Percentiles rank a stretch among this genome's conserved stretches.
These are phyloP conservation scores for Globisporangium rhizosaccharum DNA, from an alignment of 352 stramenopile genomes.

Conservation along the genomic window DNA sequence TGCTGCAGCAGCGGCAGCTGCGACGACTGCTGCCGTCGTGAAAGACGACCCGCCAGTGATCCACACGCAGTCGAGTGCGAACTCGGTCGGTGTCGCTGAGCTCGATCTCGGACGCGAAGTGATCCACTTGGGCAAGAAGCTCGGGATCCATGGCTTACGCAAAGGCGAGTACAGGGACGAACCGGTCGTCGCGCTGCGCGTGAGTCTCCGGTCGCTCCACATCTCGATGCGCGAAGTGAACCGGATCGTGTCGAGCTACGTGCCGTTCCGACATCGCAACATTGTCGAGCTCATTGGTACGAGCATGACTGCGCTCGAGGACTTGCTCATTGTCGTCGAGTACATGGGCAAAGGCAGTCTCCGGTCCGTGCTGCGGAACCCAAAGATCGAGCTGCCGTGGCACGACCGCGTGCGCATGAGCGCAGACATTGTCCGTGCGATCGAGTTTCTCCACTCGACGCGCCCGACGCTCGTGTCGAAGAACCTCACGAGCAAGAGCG, in stretches of 20 bases:
- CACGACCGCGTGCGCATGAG: conserved; percentile 41
- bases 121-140: conserved; percentile 42
- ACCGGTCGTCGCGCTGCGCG: conserved; percentile 51
- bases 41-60: conserved; percentile 1
- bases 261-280: conserved; percentile 59
- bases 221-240: conserved; percentile 41
- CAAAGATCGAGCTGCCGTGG: conserved; percentile 51
- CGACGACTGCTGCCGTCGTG: not conserved
- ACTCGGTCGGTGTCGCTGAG: conserved; percentile 27
- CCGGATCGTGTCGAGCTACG: conserved; percentile 41
- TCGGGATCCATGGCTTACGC: conserved; percentile 48
- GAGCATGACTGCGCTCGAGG: conserved; percentile 44
- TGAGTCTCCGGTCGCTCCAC: conserved; percentile 31
- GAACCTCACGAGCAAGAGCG: conserved; percentile 52
- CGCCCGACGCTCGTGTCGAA: conserved; percentile 29
- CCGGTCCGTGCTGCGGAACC: conserved; percentile 40
- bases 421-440: conserved; percentile 37
- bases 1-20: not conserved
- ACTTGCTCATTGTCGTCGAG: conserved; percentile 68
- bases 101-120: conserved; percentile 47
- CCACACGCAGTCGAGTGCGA: conserved; percentile 3
- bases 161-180: conserved; percentile 35
- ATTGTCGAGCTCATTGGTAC: conserved; percentile 64
- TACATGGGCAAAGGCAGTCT: conserved; percentile 72
- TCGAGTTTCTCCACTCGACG: conserved; percentile 47